Conservation (phyloP, 768 basidiomycete species). For the Podaxis rugospora region DNA sequence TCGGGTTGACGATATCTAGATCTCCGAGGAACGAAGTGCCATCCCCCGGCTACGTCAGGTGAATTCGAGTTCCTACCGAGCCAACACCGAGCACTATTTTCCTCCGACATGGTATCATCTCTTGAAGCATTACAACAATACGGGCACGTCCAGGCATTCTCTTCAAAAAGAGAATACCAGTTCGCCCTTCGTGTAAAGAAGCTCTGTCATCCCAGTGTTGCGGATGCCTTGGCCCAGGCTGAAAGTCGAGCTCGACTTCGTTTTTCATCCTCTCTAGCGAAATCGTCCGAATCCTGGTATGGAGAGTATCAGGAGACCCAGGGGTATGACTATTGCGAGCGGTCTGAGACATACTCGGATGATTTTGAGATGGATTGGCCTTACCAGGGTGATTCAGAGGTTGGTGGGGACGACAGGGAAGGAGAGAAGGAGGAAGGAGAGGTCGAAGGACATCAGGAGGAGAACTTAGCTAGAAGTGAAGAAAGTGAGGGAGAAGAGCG, state of each 20-base stretch:
- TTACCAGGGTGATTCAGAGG: not conserved
- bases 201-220: constrained; percentile 32
- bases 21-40: constrained; percentile 12
- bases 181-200: constrained; percentile 30
- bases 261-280: not conserved
- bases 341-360: not conserved
- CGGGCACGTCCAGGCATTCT: not conserved
- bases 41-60: not conserved
- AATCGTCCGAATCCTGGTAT: not conserved
- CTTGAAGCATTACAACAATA: not conserved
- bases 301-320: not conserved
- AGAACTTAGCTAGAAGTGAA: not conserved
- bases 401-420: not conserved
- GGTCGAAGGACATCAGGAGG: not conserved
- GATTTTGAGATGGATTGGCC: not conserved
- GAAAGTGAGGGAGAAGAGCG: not conserved
- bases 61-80: not conserved
- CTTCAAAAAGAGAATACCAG: constrained; percentile 1
- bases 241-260: not conserved
- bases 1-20: constrained; percentile 3
- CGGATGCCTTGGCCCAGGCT: not conserved
- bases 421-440: not conserved
- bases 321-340: not conserved
- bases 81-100: constrained; percentile 1
- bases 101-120: constrained; percentile 4